These are phyloP conservation scores for Auricularia auricula-judae DNA, from an alignment of 768 basidiomycete species.

Conservation along the genomic window DNA sequence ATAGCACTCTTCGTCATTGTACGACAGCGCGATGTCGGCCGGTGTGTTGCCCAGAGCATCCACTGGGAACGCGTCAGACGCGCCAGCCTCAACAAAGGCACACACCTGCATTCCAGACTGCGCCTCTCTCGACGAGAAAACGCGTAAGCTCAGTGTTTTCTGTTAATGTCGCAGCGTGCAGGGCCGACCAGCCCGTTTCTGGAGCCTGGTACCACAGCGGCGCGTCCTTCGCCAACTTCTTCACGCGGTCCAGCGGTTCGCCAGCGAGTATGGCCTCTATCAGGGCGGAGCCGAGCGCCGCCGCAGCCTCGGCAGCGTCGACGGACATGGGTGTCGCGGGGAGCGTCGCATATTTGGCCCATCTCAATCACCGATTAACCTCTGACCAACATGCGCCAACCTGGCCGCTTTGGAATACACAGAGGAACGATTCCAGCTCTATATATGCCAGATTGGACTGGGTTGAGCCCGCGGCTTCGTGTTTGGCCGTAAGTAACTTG, in stretches of 20 bases:
- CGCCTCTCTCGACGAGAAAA: constrained; percentile 66
- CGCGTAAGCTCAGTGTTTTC: constrained; percentile 55
- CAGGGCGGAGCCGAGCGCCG: constrained; percentile 45
- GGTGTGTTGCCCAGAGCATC: constrained; percentile 75
- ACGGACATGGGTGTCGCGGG: background rate
- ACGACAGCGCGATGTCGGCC: constrained; percentile 80
- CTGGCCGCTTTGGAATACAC: no score
- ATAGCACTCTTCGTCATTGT: constrained; percentile 70
- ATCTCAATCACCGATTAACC: no score
- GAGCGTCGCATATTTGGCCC: no score
- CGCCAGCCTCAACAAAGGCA: background rate
- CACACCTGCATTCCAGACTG: constrained; percentile 80
- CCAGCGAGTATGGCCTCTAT: constrained; percentile 46
- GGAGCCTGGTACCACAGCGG: constrained; percentile 87
- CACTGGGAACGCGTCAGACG: constrained; percentile 29
- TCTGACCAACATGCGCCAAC: no score
- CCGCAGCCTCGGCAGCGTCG: constrained; percentile 24
- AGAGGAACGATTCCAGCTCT: no score
- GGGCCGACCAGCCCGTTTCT: constrained; percentile 62
- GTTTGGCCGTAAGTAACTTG: no score
- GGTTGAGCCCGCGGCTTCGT: no score
- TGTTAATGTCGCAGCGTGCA: constrained; percentile 79
- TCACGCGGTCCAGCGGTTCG: constrained; percentile 33
- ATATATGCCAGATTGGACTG: no score
- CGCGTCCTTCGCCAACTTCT: constrained; percentile 47